A percentile compares a stretch with the other conserved stretches of the same genome.
Evolutionary conservation across 2,329 filamentous ascomycete species (phyloP).

Genomic region (Botrytis pseudocinerea): DNA sequence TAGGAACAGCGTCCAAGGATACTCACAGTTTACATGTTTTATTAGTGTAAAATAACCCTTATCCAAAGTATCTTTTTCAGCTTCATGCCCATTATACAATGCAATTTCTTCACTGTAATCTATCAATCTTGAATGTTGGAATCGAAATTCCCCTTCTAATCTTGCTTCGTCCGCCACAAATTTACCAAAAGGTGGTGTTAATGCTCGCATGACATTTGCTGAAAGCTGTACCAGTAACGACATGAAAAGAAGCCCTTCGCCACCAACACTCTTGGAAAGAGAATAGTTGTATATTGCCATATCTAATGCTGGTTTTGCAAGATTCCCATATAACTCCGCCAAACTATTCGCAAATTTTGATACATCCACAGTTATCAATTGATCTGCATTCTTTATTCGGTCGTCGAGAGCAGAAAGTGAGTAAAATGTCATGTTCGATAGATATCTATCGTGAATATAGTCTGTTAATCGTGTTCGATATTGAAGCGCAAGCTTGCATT

Average conservation of each 20-base stretch:
- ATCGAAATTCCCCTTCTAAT: constrained; percentile 93
- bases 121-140: constrained; percentile 90
- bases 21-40: constrained; percentile 81
- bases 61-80: constrained; percentile 93
- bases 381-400: constrained; percentile 97
- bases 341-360: constrained; percentile 94
- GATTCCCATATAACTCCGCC: constrained; percentile 92
- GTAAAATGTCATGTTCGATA: constrained; percentile 98
- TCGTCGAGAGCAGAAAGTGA: constrained; percentile 93
- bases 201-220: constrained; percentile 83
- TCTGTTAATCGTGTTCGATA: constrained; percentile 94
- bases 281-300: constrained; percentile 98
- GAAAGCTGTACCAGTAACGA: constrained; percentile 89
- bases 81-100: constrained; percentile 86
- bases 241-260: constrained; percentile 95
- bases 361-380: constrained; percentile 95
- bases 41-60: constrained; percentile 99
- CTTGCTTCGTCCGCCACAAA: constrained; percentile 96
- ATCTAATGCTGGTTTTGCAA: constrained; percentile 91
- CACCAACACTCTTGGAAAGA: constrained; percentile 90
- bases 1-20: background rate
- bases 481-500: constrained; percentile 88
- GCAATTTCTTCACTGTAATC: constrained; percentile 96
- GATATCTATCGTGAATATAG: constrained; percentile 90
- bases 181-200: constrained; percentile 95